Base-by-base conservation (phyloP, 805 yeast species). In the Metschnikowia henanensis region DNA sequence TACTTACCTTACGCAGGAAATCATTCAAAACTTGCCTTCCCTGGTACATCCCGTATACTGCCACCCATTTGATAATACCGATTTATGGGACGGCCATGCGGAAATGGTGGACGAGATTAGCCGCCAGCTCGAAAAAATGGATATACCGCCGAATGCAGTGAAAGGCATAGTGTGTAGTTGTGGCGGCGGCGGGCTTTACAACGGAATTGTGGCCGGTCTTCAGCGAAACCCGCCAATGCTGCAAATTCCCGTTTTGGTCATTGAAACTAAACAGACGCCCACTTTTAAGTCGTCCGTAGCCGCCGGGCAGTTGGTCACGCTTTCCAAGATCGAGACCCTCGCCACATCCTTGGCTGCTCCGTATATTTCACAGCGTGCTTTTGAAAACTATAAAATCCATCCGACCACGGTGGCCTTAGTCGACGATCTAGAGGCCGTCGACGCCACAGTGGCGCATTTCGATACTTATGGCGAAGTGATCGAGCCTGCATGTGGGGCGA, bases 401-500 rank as follows among this genome's bases (percentile, higher is more conserved):
- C 42, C 57, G 7, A 45, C 25, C 37, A 51, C n/a, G 16, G 46
- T 16, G 43, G 58, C 18, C 25, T 46, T 58, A 21, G 58, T 66
- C n/a, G 66, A 74, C 25, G 91, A 84, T 52, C 44, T 65, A 3
- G 82, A 81, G 36, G 83, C 87, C 0, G 72, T 83, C 0, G 60
- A 61, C n/a, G 79, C 84, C 0, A 74, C 83, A 39, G 56, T 79
- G 19, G 65, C 60, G 35, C 80, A 73, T 52, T 76, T 80, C 7
- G 59, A 69, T 6, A 79, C 76, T 41, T 79, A 70, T 49, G 74
- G 75, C 44, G 66, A 68, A 40, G 64, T 81, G 25, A 76, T 81
- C 0, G 89, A 84, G 57, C 87, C 88, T 0, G 89, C 89, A 1
- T 84, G 89, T 60, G 88, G 88, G 4, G 85, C 86, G 3, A 78